Percentiles rank a stretch among this genome's conserved stretches.
Conservation (phyloP, 257 asterid species). For the Scutellaria minor region DNA sequence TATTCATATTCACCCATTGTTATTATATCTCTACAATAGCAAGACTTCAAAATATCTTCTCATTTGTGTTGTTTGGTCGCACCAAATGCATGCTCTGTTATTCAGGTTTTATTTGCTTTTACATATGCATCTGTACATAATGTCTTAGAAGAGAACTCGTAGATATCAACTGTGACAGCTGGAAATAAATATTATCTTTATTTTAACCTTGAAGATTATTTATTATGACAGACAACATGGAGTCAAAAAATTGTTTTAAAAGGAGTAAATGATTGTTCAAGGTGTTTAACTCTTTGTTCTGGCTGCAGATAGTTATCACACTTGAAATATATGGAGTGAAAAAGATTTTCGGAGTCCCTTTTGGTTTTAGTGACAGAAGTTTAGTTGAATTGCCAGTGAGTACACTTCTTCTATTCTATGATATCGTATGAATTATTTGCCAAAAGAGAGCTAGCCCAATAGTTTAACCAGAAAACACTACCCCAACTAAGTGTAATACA, state of each 20-base stretch:
- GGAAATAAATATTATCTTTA: constrained; percentile 20
- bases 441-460: not conserved
- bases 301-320: constrained; percentile 78
- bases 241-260: not conserved
- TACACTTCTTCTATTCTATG: constrained; percentile 32
- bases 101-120: constrained; percentile 7
- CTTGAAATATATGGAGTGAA: constrained; percentile 92
- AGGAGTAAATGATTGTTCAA: not conserved
- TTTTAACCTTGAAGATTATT: constrained; percentile 16
- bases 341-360: constrained; percentile 85
- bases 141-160: not conserved
- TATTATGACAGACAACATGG: constrained; percentile 6
- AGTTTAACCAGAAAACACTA: constrained; percentile 13
- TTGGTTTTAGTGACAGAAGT: constrained; percentile 71
- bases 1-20: not conserved
- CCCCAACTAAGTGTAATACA: constrained; percentile 1
- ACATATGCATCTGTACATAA: not conserved
- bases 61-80: constrained; percentile 10
- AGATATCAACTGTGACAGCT: constrained; percentile 25
- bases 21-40: constrained; percentile 12
- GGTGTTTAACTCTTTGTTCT: constrained; percentile 32
- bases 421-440: not conserved
- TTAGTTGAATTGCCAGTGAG: constrained; percentile 70
- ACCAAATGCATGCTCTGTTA: constrained; percentile 14
- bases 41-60: constrained; percentile 5